A percentile compares a stretch with the other conserved stretches of the same genome.
Evolutionary conservation across 495 filamentous ascomycete species (phyloP).

Genomic region (Podospora sp.): DNA sequence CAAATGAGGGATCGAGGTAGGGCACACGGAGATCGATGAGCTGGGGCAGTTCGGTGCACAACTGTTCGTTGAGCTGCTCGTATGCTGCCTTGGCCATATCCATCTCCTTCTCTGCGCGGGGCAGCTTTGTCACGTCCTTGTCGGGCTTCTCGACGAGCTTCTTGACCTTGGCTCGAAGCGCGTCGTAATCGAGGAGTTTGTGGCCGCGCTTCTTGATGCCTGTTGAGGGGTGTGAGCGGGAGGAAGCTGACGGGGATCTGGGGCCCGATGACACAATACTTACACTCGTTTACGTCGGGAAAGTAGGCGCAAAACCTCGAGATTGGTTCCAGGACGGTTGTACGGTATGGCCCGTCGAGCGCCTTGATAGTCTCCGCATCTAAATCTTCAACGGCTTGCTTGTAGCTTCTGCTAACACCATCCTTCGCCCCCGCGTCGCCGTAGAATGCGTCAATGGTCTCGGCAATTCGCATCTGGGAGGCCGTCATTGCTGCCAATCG

Average conservation of each 20-base stretch:
- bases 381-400: constrained; percentile 95
- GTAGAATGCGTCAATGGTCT: constrained; percentile 99
- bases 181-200: constrained; percentile 97
- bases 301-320: constrained; percentile 96
- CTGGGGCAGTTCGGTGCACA: constrained; percentile 91
- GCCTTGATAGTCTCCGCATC: constrained; percentile 99
- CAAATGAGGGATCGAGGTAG: constrained; percentile 94
- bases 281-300: constrained; percentile 97
- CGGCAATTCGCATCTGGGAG: constrained; percentile 98
- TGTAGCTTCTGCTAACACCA: constrained; percentile 93
- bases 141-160: constrained; percentile 97
- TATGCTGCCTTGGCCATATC: constrained; percentile 92
- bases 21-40: constrained; percentile 96
- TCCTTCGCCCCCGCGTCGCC: constrained; percentile 93
- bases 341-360: constrained; percentile 92
- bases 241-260: not conserved
- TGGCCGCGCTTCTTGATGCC: constrained; percentile 97
- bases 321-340: constrained; percentile 94
- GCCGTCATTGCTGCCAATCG: constrained; percentile 83
- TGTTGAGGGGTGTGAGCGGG: constrained; percentile 30
- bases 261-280: constrained; percentile 25
- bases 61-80: constrained; percentile 93
- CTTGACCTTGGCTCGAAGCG: constrained; percentile 93
- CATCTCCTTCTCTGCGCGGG: constrained; percentile 88
- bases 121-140: constrained; percentile 94